A percentile compares a stretch with the other conserved stretches of the same genome.
Evolutionary conservation across 495 filamentous ascomycete species (phyloP).

Genomic region (Gamarada debralockiae): DNA sequence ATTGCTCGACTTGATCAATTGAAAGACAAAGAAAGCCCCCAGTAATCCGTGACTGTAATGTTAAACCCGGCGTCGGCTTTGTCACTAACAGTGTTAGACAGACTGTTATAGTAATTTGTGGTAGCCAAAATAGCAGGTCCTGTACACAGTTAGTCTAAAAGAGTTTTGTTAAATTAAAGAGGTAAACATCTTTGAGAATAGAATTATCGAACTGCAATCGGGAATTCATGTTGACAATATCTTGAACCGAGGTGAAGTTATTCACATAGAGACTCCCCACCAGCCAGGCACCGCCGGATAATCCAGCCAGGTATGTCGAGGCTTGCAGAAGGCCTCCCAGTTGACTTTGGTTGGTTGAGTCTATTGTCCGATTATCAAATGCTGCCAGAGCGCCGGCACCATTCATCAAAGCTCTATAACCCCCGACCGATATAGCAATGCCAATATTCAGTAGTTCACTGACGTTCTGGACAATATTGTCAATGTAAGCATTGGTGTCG

Average conservation of each 20-base stretch:
- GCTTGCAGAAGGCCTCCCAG: slow-evolving; percentile 84
- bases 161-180: too few relatives aligned
- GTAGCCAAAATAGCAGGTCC: slow-evolving; percentile 48
- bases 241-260: slow-evolving; percentile 77
- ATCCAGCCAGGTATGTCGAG: slow-evolving; percentile 77
- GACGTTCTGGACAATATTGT: slow-evolving; percentile 44
- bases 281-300: slow-evolving; percentile 88
- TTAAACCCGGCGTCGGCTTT: slow-evolving; percentile 74
- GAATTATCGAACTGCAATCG: slow-evolving; percentile 76
- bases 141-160: too few relatives aligned
- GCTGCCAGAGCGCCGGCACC: slow-evolving; percentile 86
- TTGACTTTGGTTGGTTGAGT: slow-evolving; percentile 60
- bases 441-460: slow-evolving; percentile 61
- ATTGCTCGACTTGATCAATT: slow-evolving; percentile 72
- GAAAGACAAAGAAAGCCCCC: slow-evolving; percentile 76
- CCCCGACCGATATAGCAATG: slow-evolving; percentile 64
- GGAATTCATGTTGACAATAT: slow-evolving; percentile 48
- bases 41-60: slow-evolving; percentile 81
- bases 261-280: slow-evolving; percentile 82
- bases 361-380: slow-evolving; percentile 71
- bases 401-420: slow-evolving; percentile 84
- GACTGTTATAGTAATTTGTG: slow-evolving; percentile 60
- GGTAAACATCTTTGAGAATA: slow-evolving; percentile 67
- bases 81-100: slow-evolving; percentile 54
- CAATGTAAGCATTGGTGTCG: slow-evolving; percentile 68